Percentiles rank a stretch among this genome's conserved stretches.
phyloP scores from a whole-genome alignment of 768 basidiomycete genomes.

The Hirschioporus abietinus region DNA sequence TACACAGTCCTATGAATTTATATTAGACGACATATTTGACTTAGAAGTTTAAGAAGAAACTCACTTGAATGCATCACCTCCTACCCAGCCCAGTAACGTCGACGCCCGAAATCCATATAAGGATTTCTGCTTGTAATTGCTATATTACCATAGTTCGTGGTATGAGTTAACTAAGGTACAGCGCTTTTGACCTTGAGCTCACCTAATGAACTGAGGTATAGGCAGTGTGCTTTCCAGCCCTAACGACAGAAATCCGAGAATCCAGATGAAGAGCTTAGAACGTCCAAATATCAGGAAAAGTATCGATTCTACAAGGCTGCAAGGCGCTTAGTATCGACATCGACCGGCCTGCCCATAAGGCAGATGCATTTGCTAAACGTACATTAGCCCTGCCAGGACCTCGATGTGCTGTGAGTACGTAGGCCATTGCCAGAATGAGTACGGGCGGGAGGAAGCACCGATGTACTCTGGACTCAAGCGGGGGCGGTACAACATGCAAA shows the following conservation, averaged over 20 bases:
- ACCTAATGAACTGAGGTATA: constrained; percentile 80
- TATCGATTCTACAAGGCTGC: constrained; percentile 62
- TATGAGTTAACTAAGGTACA: constrained; percentile 8
- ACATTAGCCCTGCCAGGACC: constrained; percentile 79
- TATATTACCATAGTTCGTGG: constrained; percentile 24
- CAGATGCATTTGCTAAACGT: constrained; percentile 16
- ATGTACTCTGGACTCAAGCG: constrained; percentile 52
- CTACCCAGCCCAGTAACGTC: constrained; percentile 77
- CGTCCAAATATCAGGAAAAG: constrained; percentile 69
- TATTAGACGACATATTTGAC: constrained; percentile 5
- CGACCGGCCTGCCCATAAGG: too few relatives aligned
- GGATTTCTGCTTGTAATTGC: constrained; percentile 75
- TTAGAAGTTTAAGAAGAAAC: constrained; percentile 14
- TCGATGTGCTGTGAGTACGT: constrained; percentile 76
- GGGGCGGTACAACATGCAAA: constrained; percentile 73
- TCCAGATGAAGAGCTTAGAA: constrained; percentile 49
- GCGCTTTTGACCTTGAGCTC: constrained; percentile 13
- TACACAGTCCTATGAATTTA: constrained; percentile 54
- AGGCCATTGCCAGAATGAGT: constrained; percentile 85
- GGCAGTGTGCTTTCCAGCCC: constrained; percentile 86
- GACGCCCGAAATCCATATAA: constrained; percentile 82
- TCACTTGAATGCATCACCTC: constrained; percentile 83
- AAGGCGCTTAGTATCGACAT: constrained; percentile 2
- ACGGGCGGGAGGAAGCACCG: constrained; percentile 55
- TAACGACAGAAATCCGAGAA: constrained; percentile 71